phyloP scores from a whole-genome alignment of 163 green algal species.

The Scenedesmus sp. region DNA sequence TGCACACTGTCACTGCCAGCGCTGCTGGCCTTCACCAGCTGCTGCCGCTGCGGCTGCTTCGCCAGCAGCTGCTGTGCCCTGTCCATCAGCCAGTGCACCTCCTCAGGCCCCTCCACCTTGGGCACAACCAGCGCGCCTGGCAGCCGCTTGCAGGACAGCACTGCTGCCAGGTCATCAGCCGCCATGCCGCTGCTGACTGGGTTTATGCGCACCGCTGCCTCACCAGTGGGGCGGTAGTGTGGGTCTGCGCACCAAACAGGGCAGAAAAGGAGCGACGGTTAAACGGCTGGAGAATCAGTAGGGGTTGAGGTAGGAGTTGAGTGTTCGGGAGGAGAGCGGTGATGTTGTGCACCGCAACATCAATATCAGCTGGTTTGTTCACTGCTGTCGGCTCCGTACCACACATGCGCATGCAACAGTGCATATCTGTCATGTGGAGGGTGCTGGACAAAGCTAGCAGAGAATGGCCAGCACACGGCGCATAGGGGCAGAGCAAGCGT shows the following conservation, averaged over 20 bases:
- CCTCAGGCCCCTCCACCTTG: constrained; percentile 49
- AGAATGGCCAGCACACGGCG: too few relatives aligned
- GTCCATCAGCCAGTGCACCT: constrained; percentile 45
- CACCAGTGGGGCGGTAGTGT: constrained; percentile 16
- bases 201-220: constrained; percentile 58
- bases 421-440: too few relatives aligned
- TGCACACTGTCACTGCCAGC: neutral
- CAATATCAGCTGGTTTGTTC: too few relatives aligned
- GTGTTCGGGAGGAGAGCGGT: too few relatives aligned
- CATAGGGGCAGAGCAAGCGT: too few relatives aligned
- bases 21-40: constrained; percentile 12
- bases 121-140: constrained; percentile 53
- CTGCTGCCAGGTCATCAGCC: constrained; percentile 47
- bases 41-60: neutral
- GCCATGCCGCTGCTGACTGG: constrained; percentile 49
- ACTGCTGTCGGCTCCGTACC: too few relatives aligned
- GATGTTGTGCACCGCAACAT: too few relatives aligned
- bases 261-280: neutral
- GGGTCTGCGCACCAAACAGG: constrained; percentile 11
- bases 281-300: neutral
- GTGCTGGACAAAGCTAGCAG: too few relatives aligned
- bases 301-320: neutral
- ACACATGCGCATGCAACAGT: too few relatives aligned
- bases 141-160: constrained; percentile 48
- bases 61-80: constrained; percentile 10